Base-by-base conservation (phyloP, 78 protist genomes). In the Dictyostelium purpureum region DNA sequence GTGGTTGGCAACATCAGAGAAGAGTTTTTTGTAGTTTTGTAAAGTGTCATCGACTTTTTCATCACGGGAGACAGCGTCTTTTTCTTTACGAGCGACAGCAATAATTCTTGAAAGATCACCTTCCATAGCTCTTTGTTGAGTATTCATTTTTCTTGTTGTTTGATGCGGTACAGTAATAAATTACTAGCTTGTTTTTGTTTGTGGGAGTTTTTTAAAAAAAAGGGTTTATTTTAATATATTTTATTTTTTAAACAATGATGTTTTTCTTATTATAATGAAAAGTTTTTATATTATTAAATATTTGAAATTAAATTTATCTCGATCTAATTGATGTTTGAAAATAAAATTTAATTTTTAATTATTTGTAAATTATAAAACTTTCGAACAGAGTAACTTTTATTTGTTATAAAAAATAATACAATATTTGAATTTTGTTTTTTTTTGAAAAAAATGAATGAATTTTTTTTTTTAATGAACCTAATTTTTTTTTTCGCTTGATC, bases 41-140 rank as follows among this genome's bases (percentile, higher is more conserved):
- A 83, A 56, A 38, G 90, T 56, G 19, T 83, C 90, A 18, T 67
- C 45, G 11, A 83, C 77, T 73, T 73, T 73, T 14, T 71, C 47
- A 12, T 49, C 66, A 83, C 90, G 90, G 21, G 52, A 35, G n/a
- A 83, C 80, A 35, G 90, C 90, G 56, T 83, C 90, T 33, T 52
- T 71, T 71, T 83, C 90, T 76, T 83, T 83, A 70, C 90, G 79
- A 65, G 90, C 65, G 73, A 83, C 56, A 42, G 90, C 90, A 51
- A 49, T 43, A 71, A 83, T 43, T 69, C 90, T 75, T 52, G 90
- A 69, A 75, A 83, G 77, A 40, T 83, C 90, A 83, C 90, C 90
- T 57, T 83, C 90, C 90, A 83, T 83, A 83, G 90, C 90, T 51
- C 90, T 54, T 70, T 83, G 90, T 83, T 67, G 80, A 70, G 79